These are phyloP conservation scores for Tylopilus sp. DNA, from an alignment of 1,284 basidiomycete genomes.

Conservation along the genomic window DNA sequence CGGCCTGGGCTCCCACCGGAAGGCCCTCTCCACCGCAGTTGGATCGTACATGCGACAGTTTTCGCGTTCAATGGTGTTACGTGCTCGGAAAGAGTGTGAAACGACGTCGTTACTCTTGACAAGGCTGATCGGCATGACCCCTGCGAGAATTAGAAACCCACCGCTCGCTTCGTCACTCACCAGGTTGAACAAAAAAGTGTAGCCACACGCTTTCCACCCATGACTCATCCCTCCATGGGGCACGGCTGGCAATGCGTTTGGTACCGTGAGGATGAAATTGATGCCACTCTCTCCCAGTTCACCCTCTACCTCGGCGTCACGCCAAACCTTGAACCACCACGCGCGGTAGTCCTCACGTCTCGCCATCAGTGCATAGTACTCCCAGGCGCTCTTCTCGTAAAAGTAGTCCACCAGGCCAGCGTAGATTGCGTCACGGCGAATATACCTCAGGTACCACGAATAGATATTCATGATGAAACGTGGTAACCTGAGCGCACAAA, in stretches of 20 bases:
- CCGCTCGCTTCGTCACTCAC: constrained; percentile 23
- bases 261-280: constrained; percentile 58
- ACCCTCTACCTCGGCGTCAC: constrained; percentile 27
- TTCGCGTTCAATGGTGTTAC: constrained; percentile 35
- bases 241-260: constrained; percentile 54
- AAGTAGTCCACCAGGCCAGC: constrained; percentile 38
- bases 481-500: constrained; percentile 28
- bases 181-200: constrained; percentile 44
- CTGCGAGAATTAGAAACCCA: constrained; percentile 33
- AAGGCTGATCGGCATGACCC: constrained; percentile 54
- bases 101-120: constrained; percentile 48
- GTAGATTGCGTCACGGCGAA: constrained; percentile 27
- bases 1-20: constrained; percentile 62
- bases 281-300: constrained; percentile 37
- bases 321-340: constrained; percentile 50
- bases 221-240: constrained; percentile 42
- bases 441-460: constrained; percentile 31
- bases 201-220: constrained; percentile 41
- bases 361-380: constrained; percentile 43
- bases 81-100: constrained; percentile 21
- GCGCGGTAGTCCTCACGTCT: constrained; percentile 41
- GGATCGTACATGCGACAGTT: constrained; percentile 53
- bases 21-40: constrained; percentile 56
- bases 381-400: constrained; percentile 39
- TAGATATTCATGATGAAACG: constrained; percentile 32